These are phyloP conservation scores for Penicillium subrubescens DNA, from an alignment of 495 filamentous ascomycete genomes.

Conservation along the genomic window DNA sequence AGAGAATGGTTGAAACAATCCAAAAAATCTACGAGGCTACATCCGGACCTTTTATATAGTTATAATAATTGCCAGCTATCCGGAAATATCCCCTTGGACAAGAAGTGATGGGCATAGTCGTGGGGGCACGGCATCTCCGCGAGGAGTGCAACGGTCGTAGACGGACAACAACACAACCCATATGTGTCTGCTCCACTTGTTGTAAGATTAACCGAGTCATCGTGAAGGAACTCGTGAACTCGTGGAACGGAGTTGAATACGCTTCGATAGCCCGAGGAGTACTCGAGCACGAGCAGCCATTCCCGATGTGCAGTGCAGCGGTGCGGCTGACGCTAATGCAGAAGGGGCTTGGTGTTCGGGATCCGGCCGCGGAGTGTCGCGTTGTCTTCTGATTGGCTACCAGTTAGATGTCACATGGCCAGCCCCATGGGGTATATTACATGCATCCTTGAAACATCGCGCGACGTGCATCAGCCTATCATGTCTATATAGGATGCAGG, in stretches of 20 bases:
- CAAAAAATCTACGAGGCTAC: neutral
- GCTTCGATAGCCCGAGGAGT: neutral
- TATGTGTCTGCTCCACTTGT: neutral
- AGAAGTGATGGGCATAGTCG: neutral
- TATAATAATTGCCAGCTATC: neutral
- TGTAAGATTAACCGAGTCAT: neutral
- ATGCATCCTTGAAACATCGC: too few species aligned
- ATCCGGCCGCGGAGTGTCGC: neutral
- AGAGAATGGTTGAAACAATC: neutral
- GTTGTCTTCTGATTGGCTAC: neutral
- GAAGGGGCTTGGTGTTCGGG: neutral
- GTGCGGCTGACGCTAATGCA: neutral
- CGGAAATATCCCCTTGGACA: neutral
- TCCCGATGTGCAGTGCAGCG: neutral
- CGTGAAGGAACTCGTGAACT: neutral
- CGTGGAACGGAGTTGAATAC: neutral
- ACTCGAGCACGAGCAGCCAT: neutral
- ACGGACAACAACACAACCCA: neutral
- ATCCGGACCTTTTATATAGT: neutral
- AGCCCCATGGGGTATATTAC: neutral
- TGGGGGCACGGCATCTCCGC: neutral
- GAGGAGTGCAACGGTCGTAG: neutral
- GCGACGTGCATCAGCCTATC: too few species aligned
- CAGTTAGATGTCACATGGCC: neutral
- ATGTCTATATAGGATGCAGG: too few species aligned